Evolutionary conservation across 345 rosid species (phyloP).

Genomic region (Lumnitzera racemosa): DNA sequence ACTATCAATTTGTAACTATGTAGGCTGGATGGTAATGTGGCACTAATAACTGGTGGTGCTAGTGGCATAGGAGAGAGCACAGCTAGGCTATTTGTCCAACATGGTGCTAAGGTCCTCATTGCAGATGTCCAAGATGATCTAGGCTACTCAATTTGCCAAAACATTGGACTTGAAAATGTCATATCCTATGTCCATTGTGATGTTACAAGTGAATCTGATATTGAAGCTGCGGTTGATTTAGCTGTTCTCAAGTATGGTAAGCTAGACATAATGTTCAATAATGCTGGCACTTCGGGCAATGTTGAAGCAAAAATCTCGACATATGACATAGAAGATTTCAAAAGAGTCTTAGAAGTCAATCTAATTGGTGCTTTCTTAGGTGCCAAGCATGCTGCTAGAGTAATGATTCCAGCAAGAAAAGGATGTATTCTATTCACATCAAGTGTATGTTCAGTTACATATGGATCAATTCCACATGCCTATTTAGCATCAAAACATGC

Average conservation of each 20-base stretch:
- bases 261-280: slow-evolving; percentile 15
- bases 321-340: too few species aligned
- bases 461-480: slow-evolving; percentile 8
- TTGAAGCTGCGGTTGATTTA: slow-evolving; percentile 1
- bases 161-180: not conserved
- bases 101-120: slow-evolving; percentile 16
- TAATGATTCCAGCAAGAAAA: slow-evolving; percentile 14
- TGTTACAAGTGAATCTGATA: slow-evolving; percentile 12
- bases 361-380: slow-evolving; percentile 11
- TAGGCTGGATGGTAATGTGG: slow-evolving; percentile 16
- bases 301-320: not conserved
- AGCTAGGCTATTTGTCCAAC: slow-evolving; percentile 9
- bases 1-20: not conserved
- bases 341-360: too few species aligned
- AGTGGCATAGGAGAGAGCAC: slow-evolving; percentile 16
- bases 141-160: slow-evolving; percentile 7
- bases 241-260: slow-evolving; percentile 2
- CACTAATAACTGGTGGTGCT: slow-evolving; percentile 16
- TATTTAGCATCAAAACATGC: slow-evolving; percentile 21
- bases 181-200: slow-evolving; percentile 16
- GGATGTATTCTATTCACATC: slow-evolving; percentile 16
- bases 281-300: slow-evolving; percentile 2
- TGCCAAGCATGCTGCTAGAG: slow-evolving; percentile 23
- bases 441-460: slow-evolving; percentile 10
- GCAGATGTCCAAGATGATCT: slow-evolving; percentile 14